Evolutionary conservation across 768 basidiomycete species (phyloP).

Genomic region (Psilocybe azurescens): DNA sequence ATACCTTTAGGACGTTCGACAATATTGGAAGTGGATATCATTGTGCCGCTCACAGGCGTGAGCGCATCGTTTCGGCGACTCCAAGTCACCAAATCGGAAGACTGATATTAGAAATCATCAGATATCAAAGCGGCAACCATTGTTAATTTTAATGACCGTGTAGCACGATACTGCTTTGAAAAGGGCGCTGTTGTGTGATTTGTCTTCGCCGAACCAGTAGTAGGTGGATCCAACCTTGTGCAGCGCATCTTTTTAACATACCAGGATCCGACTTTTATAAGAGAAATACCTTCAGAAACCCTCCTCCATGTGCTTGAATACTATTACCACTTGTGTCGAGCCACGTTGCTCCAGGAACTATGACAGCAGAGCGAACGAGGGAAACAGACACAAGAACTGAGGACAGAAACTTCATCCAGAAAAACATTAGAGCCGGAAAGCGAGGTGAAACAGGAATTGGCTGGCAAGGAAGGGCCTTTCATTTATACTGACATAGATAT

Average conservation of each 20-base stretch:
- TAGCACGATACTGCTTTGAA: slow-evolving; percentile 68
- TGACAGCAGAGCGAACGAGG: slow-evolving; percentile 41
- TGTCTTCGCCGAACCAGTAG: slow-evolving; percentile 72
- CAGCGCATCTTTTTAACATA: background rate
- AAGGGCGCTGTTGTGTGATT: slow-evolving; percentile 55
- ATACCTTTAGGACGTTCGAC: slow-evolving; percentile 69
- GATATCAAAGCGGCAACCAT: background rate
- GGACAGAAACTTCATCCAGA: background rate
- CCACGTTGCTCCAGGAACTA: slow-evolving; percentile 68
- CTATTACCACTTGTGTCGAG: slow-evolving; percentile 63
- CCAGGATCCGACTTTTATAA: background rate
- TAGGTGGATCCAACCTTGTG: slow-evolving; percentile 55
- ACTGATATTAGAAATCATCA: slow-evolving; percentile 33
- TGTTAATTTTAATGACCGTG: slow-evolving; percentile 36
- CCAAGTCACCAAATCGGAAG: slow-evolving; percentile 59
- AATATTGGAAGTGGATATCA: slow-evolving; percentile 60
- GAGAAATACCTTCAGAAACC: slow-evolving; percentile 53
- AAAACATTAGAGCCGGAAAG: background rate
- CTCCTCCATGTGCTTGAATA: slow-evolving; percentile 69
- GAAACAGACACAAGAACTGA: slow-evolving; percentile 22
- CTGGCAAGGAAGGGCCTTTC: background rate
- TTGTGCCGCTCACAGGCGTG: slow-evolving; percentile 55
- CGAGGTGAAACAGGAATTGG: background rate
- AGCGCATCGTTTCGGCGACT: slow-evolving; percentile 63
- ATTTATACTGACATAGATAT: background rate